Evolutionary conservation across 2,329 filamentous ascomycete species (phyloP), one percentile per base, ranked within the genome.

Genomic region (Colletotrichum agaves): DNA sequence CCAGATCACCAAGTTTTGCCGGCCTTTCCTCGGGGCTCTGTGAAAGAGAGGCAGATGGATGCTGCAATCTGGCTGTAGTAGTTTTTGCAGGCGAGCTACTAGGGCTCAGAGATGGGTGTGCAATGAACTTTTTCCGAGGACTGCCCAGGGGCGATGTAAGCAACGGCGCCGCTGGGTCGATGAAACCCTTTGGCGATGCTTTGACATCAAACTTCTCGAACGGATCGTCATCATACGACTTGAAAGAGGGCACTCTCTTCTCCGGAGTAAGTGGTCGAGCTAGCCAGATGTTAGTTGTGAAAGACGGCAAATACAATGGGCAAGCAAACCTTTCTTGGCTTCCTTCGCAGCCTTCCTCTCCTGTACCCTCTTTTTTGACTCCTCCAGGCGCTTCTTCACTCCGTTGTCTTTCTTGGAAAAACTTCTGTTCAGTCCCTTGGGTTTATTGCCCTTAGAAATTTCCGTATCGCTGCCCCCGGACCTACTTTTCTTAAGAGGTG

Each of bases 161-260:
- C 35, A 64, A 59, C 15, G 53, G 13, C 4, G 53, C 41, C 19
- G 5, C 21, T 4, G 55, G 35, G 4, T 65, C 33, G 35, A 68
- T 43, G 5, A 60, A 39, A 15, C 27, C 27, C n/a, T 55, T 60
- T 4, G 47, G 61, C 12, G 65, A 31, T 49, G 47, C 37, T 17
- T 60, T 59, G 46, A 27, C 17, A 5, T 43, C 6, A 13, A 68
- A 56, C 17, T 65, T 41, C 2, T 65, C 65, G 12, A 68, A 68
- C 2, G 65, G 65, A 15, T 68, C 65, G 27, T 68, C 65, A 19
- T 65, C 61, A 8, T 68, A 68, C 35, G 65, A 63, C 49, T 68
- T 68, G 46, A 68, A 68, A 10, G 53, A 59, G 19, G 65, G 65
- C 33, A 23, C 21, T 3, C 33, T 27, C 17, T 19, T 53, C 35